Base-by-base conservation (phyloP, 2,329 filamentous ascomycete species). In the Penicillium psychrosexuale region DNA sequence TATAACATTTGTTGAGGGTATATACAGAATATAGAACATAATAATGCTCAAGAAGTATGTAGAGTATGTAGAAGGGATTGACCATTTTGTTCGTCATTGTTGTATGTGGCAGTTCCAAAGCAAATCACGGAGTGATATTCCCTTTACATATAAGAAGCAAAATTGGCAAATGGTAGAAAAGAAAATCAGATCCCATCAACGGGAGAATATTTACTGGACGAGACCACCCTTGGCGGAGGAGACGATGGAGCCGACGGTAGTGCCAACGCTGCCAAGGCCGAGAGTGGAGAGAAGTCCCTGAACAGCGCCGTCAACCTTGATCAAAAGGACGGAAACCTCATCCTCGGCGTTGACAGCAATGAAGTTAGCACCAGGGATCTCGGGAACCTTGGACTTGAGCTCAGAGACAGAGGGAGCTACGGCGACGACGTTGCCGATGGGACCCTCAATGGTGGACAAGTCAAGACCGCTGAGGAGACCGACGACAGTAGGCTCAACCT, bases 141-240 rank as follows among this genome's bases (percentile, higher is more conserved):
- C 30, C 38, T 13, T 19, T 9, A 28, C 6, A 28, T 34, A 13
- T 27, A 33, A 31, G 15, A 27, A 22, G 31, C 19, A 4, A 6
- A 39, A 49, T 31, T 31, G 12, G 8, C 40, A 12, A 17, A 53
- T 40, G 12, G 27, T 55, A 63, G 57, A 62, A 61, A 47, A 48
- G 53, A 61, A 62, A 56, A 55, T 57, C 42, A 59, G 53, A 51
- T 50, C 55, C 55, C 47, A 56, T 61, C 59, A 56, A 60, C 50
- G 51, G 51, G 37, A 47, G 48, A 24, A 42, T 34, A 56, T 61
- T 57, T 63, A 64, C 38, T 56, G 37, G 36, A 47, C 17, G 24
- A 47, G 17, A 39, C 30, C 24, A 22, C 51, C 42, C 28, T 55
- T 43, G 28, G 43, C 56, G 17, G 49, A 34, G 31, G 31, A 34